Percentiles rank a stretch among this genome's conserved stretches.
Conservation (phyloP, 352 stramenopile genomes). For the Pythium chondricola region DNA sequence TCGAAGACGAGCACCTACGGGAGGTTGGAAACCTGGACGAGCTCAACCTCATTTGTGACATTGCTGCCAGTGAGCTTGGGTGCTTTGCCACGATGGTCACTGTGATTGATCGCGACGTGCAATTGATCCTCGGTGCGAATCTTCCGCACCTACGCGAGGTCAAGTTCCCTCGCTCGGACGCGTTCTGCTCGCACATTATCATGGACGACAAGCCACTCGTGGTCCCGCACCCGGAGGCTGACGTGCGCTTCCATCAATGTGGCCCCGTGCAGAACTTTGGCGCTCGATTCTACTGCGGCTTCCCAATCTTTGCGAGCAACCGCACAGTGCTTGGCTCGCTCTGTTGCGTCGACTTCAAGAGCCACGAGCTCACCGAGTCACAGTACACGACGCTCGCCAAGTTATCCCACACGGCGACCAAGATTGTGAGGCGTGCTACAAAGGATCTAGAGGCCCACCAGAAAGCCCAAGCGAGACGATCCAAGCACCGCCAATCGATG, state of each 20-base stretch:
- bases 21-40: conserved; percentile 41
- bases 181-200: conserved; percentile 58
- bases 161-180: conserved; percentile 41
- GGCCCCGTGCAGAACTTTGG: conserved; percentile 18
- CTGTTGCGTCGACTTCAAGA: conserved; percentile 48
- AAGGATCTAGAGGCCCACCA: conserved; percentile 4
- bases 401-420: conserved; percentile 24
- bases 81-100: conserved; percentile 54
- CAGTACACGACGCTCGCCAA: conserved; percentile 52
- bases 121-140: conserved; percentile 44
- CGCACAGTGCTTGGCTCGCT: conserved; percentile 49
- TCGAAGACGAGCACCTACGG: conserved; percentile 24
- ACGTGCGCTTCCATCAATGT: conserved; percentile 43
- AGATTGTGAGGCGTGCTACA: conserved; percentile 7
- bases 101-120: conserved; percentile 35
- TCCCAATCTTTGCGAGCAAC: conserved; percentile 38
- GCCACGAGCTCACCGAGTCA: conserved; percentile 37
- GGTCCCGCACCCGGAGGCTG: conserved; percentile 38
- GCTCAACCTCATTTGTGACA: conserved; percentile 57
- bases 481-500: background rate
- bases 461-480: background rate
- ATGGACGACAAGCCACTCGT: conserved; percentile 45
- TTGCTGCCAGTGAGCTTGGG: conserved; percentile 46
- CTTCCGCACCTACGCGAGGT: conserved; percentile 23
- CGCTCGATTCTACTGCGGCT: conserved; percentile 61